phyloP scores from a whole-genome alignment of 2,329 filamentous ascomycete genomes.

The Colletotrichum zoysiae region DNA sequence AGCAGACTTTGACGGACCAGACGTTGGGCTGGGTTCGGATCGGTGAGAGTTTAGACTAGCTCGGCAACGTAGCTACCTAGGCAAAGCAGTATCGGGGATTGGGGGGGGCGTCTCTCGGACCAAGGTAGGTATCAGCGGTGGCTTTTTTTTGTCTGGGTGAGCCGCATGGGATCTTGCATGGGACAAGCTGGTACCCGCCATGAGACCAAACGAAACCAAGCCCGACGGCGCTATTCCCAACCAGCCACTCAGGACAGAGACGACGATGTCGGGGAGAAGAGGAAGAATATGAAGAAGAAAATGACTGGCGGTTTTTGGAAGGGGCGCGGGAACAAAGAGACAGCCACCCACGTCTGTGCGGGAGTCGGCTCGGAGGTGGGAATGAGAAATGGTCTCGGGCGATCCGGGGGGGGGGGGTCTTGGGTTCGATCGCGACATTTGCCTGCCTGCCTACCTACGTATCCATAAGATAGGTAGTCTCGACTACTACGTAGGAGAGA shows the following conservation, averaged over 20 bases:
- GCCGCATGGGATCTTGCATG: constrained; percentile 11
- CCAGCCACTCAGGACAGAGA: background rate
- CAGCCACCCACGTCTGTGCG: constrained; percentile 1
- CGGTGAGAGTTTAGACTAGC: constrained; percentile 5
- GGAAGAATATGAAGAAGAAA: background rate
- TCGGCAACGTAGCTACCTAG: constrained; percentile 6
- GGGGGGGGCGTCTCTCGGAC: background rate
- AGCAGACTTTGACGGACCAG: background rate
- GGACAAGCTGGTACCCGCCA: constrained; percentile 4
- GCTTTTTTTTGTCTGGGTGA: background rate
- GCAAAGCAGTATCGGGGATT: background rate
- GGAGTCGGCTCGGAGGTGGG: background rate
- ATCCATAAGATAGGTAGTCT: background rate
- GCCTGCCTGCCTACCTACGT: background rate
- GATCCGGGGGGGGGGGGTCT: background rate
- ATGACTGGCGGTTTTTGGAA: constrained; percentile 1
- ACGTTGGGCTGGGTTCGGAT: constrained; percentile 17
- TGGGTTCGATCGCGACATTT: constrained; percentile 7
- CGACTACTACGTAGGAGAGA: no score
- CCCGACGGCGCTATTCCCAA: no score
- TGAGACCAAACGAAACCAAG: background rate
- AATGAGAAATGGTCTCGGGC: background rate
- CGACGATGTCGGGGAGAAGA: no score
- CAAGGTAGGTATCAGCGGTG: background rate
- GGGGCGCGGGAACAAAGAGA: background rate